Percentiles rank a stretch among this genome's conserved stretches.
These are phyloP conservation scores for Saururus chinensis DNA, from an alignment of 164 flowering plant species.

Conservation along the genomic window DNA sequence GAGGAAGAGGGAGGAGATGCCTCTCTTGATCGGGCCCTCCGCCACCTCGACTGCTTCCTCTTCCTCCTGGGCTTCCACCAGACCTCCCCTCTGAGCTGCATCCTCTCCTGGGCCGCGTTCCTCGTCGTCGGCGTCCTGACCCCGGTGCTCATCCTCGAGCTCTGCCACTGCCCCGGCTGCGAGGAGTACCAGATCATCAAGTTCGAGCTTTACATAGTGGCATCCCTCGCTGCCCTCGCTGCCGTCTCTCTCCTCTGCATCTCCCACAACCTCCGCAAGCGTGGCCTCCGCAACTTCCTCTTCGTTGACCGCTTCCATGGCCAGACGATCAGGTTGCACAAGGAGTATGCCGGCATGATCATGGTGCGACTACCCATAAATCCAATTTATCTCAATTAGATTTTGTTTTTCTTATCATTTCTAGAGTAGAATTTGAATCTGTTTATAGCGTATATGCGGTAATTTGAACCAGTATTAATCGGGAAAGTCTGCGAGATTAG, in stretches of 20 bases:
- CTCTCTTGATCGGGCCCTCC: constrained; percentile 31
- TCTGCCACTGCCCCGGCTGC: constrained; percentile 32
- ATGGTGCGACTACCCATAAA: constrained; percentile 25
- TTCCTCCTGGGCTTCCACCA: constrained; percentile 56
- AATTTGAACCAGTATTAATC: too few relatives aligned
- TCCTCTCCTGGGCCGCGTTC: constrained; percentile 51
- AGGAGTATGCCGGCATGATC: constrained; percentile 48
- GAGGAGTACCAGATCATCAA: constrained; percentile 35
- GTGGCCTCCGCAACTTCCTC: constrained; percentile 65
- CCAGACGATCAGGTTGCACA: constrained; percentile 30
- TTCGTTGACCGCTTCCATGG: constrained; percentile 66
- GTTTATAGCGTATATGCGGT: too few relatives aligned
- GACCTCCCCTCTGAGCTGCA: constrained; percentile 18
- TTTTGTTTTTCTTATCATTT: too few relatives aligned
- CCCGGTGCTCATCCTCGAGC: constrained; percentile 40
- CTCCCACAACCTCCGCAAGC: constrained; percentile 58
- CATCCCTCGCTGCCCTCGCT: constrained; percentile 51
- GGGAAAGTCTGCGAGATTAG: too few relatives aligned
- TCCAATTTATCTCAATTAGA: too few relatives aligned
- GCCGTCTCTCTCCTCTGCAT: constrained; percentile 64
- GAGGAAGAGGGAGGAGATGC: too few relatives aligned
- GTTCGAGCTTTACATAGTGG: constrained; percentile 60
- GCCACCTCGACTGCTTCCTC: constrained; percentile 37
- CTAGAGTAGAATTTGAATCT: neutral
- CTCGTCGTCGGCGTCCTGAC: constrained; percentile 34